Evolutionary conservation across 1,139 yeast genomes (phyloP).

Genomic region (Wickerhamomyces sp.): DNA sequence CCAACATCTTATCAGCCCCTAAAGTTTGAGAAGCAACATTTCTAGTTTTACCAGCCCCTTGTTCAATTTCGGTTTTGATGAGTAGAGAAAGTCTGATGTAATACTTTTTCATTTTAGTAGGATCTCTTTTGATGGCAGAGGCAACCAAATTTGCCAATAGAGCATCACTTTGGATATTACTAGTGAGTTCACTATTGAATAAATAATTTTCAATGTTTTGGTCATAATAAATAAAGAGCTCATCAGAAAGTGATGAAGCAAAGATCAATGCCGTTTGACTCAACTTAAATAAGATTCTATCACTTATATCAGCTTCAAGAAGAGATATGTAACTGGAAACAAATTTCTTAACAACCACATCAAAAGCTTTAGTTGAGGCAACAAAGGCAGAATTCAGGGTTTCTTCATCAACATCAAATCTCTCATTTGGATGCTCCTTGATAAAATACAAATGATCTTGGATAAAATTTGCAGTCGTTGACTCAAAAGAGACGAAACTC

Average conservation of each 20-base stretch:
- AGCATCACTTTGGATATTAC: conserved; percentile 61
- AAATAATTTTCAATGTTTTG: conserved; percentile 46
- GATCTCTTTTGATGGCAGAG: conserved; percentile 43
- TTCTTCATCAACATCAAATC: conserved; percentile 36
- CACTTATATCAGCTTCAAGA: conserved; percentile 71
- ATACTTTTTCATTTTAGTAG: conserved; percentile 31
- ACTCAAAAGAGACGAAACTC: conserved; percentile 55
- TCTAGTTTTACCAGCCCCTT: conserved; percentile 79
- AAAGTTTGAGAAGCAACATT: conserved; percentile 58
- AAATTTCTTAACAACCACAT: conserved; percentile 53
- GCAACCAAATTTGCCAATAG: conserved; percentile 29
- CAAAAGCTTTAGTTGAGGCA: conserved; percentile 74
- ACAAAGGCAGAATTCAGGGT: conserved; percentile 53
- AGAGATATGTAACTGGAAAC: conserved; percentile 58
- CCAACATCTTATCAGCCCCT: conserved; percentile 73
- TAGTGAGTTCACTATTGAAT: conserved; percentile 52
- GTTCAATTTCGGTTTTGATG: conserved; percentile 67
- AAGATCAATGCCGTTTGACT: conserved; percentile 66
- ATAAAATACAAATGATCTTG: conserved; percentile 54
- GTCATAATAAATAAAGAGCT: conserved; percentile 38
- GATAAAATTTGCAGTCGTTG: conserved; percentile 45
- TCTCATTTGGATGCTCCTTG: conserved; percentile 28
- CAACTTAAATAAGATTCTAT: conserved; percentile 36
- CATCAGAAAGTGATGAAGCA: conserved; percentile 67
- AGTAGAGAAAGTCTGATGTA: conserved; percentile 26